phyloP scores from a whole-genome alignment of 768 basidiomycete species.

The Cytidiella melzeri region DNA sequence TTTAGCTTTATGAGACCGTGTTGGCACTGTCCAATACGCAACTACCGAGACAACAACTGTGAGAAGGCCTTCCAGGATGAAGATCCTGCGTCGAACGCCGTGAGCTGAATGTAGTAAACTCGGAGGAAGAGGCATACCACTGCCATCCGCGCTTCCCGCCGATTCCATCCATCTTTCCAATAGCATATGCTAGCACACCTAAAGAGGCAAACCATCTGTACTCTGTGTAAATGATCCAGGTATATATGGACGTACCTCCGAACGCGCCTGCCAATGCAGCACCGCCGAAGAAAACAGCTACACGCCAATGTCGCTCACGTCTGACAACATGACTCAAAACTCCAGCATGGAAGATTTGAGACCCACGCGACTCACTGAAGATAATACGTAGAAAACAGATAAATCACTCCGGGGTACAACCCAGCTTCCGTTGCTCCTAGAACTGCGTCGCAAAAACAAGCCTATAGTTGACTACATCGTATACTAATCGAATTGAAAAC shows the following conservation, averaged over 20 bases:
- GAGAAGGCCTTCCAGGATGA: constrained; percentile 50
- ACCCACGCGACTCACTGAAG: constrained; percentile 31
- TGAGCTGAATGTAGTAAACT: too few species aligned
- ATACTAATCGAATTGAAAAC: constrained; percentile 15
- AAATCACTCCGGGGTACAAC: constrained; percentile 33
- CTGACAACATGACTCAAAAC: constrained; percentile 23
- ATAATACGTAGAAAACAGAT: constrained; percentile 56
- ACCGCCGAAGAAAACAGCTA: constrained; percentile 58
- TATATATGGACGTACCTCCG: constrained; percentile 37
- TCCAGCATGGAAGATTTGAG: neutral
- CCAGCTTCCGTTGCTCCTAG: constrained; percentile 58
- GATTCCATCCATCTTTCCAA: constrained; percentile 27
- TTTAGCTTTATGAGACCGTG: constrained; percentile 42
- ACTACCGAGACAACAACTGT: constrained; percentile 41
- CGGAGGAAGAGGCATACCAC: constrained; percentile 32
- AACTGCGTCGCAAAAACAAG: constrained; percentile 27
- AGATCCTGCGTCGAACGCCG: constrained; percentile 39
- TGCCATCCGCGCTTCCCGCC: constrained; percentile 58
- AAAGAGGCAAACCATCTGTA: neutral
- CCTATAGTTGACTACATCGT: neutral
- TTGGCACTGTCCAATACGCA: constrained; percentile 51
- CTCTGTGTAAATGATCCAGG: neutral
- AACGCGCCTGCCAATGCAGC: constrained; percentile 61
- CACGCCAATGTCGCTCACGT: constrained; percentile 52
- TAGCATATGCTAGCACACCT: constrained; percentile 43